Evolutionary conservation across 495 filamentous ascomycete genomes (phyloP), one percentile per base, ranked within the genome.

Genomic region (Neurospora sp.): DNA sequence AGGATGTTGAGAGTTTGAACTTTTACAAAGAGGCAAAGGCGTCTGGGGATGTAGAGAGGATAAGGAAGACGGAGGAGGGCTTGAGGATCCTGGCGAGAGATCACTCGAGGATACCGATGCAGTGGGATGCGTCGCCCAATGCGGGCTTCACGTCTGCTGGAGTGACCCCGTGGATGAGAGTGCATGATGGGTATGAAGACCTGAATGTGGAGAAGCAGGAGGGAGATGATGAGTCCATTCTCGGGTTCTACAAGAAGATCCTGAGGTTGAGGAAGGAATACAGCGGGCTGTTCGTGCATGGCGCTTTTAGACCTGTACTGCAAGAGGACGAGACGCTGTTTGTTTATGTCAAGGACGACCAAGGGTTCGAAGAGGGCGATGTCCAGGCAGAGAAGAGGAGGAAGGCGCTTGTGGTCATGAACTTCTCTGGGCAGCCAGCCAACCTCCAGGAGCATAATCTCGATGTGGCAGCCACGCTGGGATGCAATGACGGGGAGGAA

Each of bases 1-100:
- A 89, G 75, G 91, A 93, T 73, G 84, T 92, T 40, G 90, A 91
- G 73, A 87, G 85, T 69, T 77, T 87, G 2, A 89, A 88, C 70
- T 89, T 89, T 71, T 90, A 88, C 83, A 76, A 85, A 13, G 79
- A 84, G 81, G 80, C 75, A 0, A 74, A 69, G 11, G 70, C 72
- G 37, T 73, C 77, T 2, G 74, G 74, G 4, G 77, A 82, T 54
- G 71, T 71, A n/a, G 77, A 78, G 17, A 79, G 76, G 6, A 73
- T 89, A 17, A 80, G 77, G 43, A 77, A 79, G 1, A 85, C 81
- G 0, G 77, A 83, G 70, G 72, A 79, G 15, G 77, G 83, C 0
- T 45, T 90, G 39, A 81, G 85, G 71, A 79, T 83, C 38, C 81
- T 86, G 70, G 87, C 87, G 0, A 84, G 90, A n/a, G 90, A 92